Evolutionary conservation across 164 flowering plant genomes (phyloP).

Genomic region (Vitis riparia): DNA sequence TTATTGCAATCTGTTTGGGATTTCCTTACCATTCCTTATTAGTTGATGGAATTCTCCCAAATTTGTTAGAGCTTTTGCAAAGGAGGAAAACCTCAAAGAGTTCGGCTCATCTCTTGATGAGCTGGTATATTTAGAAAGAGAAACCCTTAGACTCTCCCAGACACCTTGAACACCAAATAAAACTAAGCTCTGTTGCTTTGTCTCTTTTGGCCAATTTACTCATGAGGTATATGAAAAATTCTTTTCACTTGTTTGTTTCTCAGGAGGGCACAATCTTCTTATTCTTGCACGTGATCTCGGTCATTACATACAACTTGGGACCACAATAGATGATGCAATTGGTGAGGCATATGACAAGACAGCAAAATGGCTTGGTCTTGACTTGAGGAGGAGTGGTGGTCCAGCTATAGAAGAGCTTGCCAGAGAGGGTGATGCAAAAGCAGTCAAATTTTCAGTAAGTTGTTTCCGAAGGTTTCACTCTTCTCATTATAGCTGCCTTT

Average conservation of each 20-base stretch:
- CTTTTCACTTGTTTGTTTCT: slow-evolving; percentile 9
- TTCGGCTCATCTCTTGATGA: neutral
- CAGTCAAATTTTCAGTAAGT: slow-evolving; percentile 68
- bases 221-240: neutral
- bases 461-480: neutral
- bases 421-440: slow-evolving; percentile 75
- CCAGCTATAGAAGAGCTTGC: slow-evolving; percentile 95
- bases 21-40: too few species aligned
- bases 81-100: too few species aligned
- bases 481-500: neutral
- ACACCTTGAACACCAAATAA: neutral
- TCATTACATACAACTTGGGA: slow-evolving; percentile 89
- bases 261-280: slow-evolving; percentile 97
- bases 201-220: neutral
- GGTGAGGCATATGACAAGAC: slow-evolving; percentile 99
- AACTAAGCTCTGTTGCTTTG: neutral
- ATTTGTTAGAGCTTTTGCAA: too few species aligned
- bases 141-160: neutral
- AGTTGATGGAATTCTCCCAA: too few species aligned
- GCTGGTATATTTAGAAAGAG: neutral
- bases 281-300: slow-evolving; percentile 93
- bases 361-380: slow-evolving; percentile 99
- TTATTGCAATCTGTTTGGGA: too few species aligned
- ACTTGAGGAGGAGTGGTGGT: slow-evolving; percentile 89
- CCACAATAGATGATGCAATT: slow-evolving; percentile 97